A percentile compares a stretch with the other conserved stretches of the same genome.
Evolutionary conservation across 179 eudicot genomes (phyloP).

Genomic region (Drosera spatulata): DNA sequence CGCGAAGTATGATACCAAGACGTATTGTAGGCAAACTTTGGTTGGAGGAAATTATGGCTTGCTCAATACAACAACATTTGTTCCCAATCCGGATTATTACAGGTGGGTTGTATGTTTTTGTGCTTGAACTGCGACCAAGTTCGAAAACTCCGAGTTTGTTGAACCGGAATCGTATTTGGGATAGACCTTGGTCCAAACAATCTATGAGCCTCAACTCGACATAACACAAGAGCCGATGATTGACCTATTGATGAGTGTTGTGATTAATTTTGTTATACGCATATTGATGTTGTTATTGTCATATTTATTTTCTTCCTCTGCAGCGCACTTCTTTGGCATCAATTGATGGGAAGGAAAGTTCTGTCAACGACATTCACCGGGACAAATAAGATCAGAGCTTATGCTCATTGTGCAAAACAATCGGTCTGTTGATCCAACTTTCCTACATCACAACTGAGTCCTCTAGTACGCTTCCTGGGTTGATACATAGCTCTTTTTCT

Average conservation of each 20-base stretch:
- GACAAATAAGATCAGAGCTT: slow-evolving; percentile 44
- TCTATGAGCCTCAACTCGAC: no score
- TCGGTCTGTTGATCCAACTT: slow-evolving; percentile 30
- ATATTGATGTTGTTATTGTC: background rate
- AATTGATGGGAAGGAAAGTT: slow-evolving; percentile 65
- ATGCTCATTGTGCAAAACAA: slow-evolving; percentile 72
- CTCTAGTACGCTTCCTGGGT: background rate
- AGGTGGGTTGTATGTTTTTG: slow-evolving; percentile 25
- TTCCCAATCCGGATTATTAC: slow-evolving; percentile 94
- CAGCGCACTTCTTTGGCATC: slow-evolving; percentile 91
- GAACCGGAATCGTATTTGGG: no score
- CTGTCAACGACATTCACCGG: slow-evolving; percentile 55
- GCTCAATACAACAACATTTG: slow-evolving; percentile 69
- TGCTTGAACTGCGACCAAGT: no score
- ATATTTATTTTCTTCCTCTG: background rate
- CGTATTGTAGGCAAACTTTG: slow-evolving; percentile 80
- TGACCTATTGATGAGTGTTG: no score
- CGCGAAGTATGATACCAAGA: slow-evolving; percentile 52
- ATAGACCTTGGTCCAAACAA: no score
- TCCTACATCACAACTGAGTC: background rate
- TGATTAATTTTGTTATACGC: no score
- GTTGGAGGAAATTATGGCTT: slow-evolving; percentile 94
- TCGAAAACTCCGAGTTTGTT: no score
- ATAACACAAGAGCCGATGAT: no score
- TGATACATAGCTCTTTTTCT: background rate